Base-by-base conservation (phyloP, 176 grass and related monocot genomes). In the Avena sativa region DNA sequence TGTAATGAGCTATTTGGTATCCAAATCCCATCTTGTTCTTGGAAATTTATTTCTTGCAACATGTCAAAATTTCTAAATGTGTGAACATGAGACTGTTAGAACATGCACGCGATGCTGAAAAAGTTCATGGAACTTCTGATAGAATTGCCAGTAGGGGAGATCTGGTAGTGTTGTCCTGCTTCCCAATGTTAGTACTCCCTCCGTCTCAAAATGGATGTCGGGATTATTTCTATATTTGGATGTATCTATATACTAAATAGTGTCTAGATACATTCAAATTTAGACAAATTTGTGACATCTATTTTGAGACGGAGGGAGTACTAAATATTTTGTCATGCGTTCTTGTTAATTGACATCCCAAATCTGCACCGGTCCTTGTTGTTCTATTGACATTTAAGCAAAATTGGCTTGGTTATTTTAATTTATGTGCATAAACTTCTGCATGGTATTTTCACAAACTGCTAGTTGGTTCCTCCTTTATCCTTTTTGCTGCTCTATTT, bases 61-160 rank as follows among this genome's bases (percentile, higher is more conserved):
- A 56, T 36, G 19, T 69, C 43, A 23, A 65, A 47, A 17, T 67
- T 68, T 58, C 5, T 36, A 2, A 78, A 74, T 55, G n/a, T 84
- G 70, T 20, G 6, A 15, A 81, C n/a, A 36, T 85, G 25, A 15
- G 59, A 69, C 13, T 40, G 58, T 58, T 89, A 32, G 14, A 82
- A 53, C 46, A 58, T 68, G 44, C 28, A 72, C 14, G 9, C 2
- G 36, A 26, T 80, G 75, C 34, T 57, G 62, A 72, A 51, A 40
- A 81, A 43, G 2, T 30, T 16, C 4, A 57, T 65, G 32, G 32
- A 79, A 46, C 86, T 80, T 50, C 5, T 76, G 21, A 51, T 47
- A 43, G 59, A 34, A 23, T 62, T 62, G 12, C 58, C 12, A 9
- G n/a, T 25, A 62, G 7, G 19, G 53, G 9, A 48, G 46, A 38